phyloP scores from a whole-genome alignment of 2,329 filamentous ascomycete species.

The Aspergillus quadrilineatus region DNA sequence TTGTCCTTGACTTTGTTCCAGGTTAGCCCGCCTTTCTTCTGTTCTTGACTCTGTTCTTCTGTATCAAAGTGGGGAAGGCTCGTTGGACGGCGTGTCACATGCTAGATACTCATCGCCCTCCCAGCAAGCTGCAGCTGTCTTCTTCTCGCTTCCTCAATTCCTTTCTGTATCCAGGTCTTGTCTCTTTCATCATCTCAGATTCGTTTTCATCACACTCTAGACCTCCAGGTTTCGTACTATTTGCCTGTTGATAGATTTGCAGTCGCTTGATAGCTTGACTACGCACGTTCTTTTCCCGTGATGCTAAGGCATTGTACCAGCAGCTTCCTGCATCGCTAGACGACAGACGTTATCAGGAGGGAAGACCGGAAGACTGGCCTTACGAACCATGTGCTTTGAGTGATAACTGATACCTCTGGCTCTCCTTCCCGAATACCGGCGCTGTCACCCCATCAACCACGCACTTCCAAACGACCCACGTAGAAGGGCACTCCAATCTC shows the following conservation, averaged over 20 bases:
- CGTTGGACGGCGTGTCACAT: conserved; percentile 1
- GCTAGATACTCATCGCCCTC: background rate
- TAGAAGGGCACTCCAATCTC: conserved; percentile 14
- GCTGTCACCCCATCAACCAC: conserved; percentile 8
- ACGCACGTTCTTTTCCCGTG: conserved; percentile 1
- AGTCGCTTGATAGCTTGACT: background rate
- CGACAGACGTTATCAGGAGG: background rate
- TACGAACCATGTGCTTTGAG: conserved; percentile 1
- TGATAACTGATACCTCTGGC: conserved; percentile 1
- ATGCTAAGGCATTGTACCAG: conserved; percentile 1
- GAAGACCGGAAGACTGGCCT: background rate
- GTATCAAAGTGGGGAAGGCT: background rate
- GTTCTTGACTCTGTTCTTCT: background rate
- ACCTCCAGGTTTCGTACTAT: background rate
- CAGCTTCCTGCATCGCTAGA: conserved; percentile 1
- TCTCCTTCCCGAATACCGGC: background rate
- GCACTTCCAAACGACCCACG: conserved; percentile 12
- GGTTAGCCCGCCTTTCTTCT: background rate
- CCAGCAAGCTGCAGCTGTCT: background rate
- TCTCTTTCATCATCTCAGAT: background rate
- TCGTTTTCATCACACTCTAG: background rate
- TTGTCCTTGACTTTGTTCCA: background rate
- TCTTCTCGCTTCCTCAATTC: conserved; percentile 1
- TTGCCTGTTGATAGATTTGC: background rate
- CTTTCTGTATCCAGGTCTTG: background rate